Evolutionary conservation across 202 grass and related monocot genomes (phyloP).

Genomic region (Zizania palustris): DNA sequence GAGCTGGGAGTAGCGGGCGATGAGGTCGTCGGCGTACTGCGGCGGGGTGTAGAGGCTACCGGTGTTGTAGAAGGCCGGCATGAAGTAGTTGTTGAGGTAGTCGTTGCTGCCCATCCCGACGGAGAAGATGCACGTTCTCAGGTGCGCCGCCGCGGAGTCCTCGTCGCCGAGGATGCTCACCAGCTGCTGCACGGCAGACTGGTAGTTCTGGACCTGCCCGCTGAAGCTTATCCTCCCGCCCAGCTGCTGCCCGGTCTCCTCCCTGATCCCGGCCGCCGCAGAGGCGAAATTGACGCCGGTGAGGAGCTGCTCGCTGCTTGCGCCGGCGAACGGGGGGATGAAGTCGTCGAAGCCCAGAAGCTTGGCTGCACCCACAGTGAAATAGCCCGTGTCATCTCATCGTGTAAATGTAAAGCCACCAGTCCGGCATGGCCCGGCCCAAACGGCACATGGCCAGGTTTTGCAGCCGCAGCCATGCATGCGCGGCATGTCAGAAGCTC

Average conservation of each 20-base stretch:
- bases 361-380: slow-evolving; percentile 49
- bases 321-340: slow-evolving; percentile 70
- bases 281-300: slow-evolving; percentile 92
- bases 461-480: neutral
- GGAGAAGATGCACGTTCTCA: slow-evolving; percentile 73
- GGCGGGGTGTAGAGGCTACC: slow-evolving; percentile 57
- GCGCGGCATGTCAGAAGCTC: slow-evolving; percentile 7
- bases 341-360: slow-evolving; percentile 77
- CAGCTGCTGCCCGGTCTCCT: slow-evolving; percentile 89
- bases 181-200: slow-evolving; percentile 63
- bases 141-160: slow-evolving; percentile 54
- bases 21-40: slow-evolving; percentile 66
- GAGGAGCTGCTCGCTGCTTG: slow-evolving; percentile 65
- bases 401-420: neutral
- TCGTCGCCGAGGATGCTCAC: slow-evolving; percentile 62
- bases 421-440: neutral
- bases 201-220: slow-evolving; percentile 82
- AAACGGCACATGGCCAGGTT: no score
- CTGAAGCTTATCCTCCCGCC: slow-evolving; percentile 69
- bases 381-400: neutral
- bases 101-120: slow-evolving; percentile 96
- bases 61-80: slow-evolving; percentile 78
- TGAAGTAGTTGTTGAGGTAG: slow-evolving; percentile 99
- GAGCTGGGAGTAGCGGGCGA: slow-evolving; percentile 48
- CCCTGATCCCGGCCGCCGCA: slow-evolving; percentile 86